A percentile compares a stretch with the other conserved stretches of the same genome.
Evolutionary conservation across 2,329 filamentous ascomycete species (phyloP).

Genomic region (Zalaria obscura): DNA sequence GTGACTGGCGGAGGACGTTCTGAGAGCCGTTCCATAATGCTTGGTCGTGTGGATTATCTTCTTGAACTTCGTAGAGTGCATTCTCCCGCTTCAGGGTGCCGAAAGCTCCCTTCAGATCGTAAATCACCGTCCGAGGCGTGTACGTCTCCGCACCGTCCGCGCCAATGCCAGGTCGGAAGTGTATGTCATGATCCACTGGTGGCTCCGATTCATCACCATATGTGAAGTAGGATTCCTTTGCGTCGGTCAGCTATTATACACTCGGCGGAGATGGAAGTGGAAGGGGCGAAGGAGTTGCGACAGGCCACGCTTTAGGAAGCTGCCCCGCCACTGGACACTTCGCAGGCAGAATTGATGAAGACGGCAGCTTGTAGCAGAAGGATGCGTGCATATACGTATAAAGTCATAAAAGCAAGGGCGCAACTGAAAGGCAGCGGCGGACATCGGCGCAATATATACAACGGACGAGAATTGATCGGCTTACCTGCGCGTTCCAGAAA

Average conservation of each 20-base stretch:
- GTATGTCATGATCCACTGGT: slow-evolving; percentile 67
- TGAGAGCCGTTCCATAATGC: slow-evolving; percentile 28
- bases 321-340: no score
- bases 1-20: slow-evolving; percentile 52
- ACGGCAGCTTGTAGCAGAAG: no score
- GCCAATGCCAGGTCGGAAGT: slow-evolving; percentile 73
- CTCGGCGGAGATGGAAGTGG: no score
- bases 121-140: slow-evolving; percentile 80
- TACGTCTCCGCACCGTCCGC: slow-evolving; percentile 81
- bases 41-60: slow-evolving; percentile 24
- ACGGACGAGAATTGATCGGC: slow-evolving; percentile 1
- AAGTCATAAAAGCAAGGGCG: no score
- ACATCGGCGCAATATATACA: no score
- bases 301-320: no score
- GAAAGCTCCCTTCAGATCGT: slow-evolving; percentile 89
- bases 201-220: slow-evolving; percentile 57
- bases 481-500: slow-evolving; percentile 90
- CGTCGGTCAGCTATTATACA: neutral
- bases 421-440: no score
- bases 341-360: no score
- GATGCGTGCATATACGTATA: no score
- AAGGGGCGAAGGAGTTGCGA: no score
- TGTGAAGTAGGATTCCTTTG: slow-evolving; percentile 90
- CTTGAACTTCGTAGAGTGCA: slow-evolving; percentile 59
- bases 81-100: slow-evolving; percentile 80